These are phyloP conservation scores for Bolboschoenus planiculmis DNA, from an alignment of 176 grass and related monocot species.

Conservation along the genomic window DNA sequence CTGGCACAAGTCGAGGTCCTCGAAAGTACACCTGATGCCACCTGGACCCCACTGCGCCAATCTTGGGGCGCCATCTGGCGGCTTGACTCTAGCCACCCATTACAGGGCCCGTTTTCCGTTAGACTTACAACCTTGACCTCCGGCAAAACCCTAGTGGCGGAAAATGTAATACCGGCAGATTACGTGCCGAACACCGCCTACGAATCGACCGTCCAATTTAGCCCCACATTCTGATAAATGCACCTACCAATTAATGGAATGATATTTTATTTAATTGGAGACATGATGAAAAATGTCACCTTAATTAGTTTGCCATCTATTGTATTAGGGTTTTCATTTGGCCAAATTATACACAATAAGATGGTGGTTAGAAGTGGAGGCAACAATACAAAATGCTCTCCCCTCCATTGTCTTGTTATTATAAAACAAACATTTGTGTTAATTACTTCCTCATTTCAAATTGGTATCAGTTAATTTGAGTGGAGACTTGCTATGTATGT, in stretches of 20 bases:
- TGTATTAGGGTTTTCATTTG: conserved; percentile 10
- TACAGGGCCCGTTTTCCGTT: conserved; percentile 76
- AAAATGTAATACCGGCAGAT: conserved; percentile 61
- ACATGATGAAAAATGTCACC: not conserved
- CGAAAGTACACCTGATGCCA: conserved; percentile 36
- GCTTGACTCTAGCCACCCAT: conserved; percentile 53
- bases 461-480: not conserved
- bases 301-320: conserved; percentile 1
- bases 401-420: conserved; percentile 22
- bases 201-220: conserved; percentile 68
- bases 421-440: not conserved
- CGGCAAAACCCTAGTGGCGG: conserved; percentile 44
- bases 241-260: not conserved
- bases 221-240: conserved; percentile 13
- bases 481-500: not conserved
- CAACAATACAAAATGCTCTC: conserved; percentile 21
- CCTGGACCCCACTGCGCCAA: conserved; percentile 61
- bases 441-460: not conserved
- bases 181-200: conserved; percentile 66
- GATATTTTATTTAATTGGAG: not conserved
- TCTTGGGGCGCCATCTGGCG: conserved; percentile 83
- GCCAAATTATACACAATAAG: conserved; percentile 20
- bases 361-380: conserved; percentile 25
- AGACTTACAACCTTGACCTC: conserved; percentile 72
- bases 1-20: conserved; percentile 67